A percentile compares a stretch with the other conserved stretches of the same genome.
These are phyloP conservation scores for Leucocoprinus sp. DNA, from an alignment of 768 basidiomycete genomes.

Conservation along the genomic window DNA sequence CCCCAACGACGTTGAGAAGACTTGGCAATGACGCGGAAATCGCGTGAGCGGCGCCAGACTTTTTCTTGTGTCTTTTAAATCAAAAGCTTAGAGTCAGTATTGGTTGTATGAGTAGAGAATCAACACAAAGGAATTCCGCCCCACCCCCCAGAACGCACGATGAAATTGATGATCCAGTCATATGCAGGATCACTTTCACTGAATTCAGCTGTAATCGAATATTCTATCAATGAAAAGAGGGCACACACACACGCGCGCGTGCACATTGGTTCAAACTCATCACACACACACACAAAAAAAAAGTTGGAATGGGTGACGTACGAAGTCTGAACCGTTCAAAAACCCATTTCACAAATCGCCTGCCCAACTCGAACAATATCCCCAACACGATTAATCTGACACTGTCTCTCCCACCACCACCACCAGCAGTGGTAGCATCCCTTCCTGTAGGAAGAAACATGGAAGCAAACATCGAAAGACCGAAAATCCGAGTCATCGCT, in stretches of 20 bases:
- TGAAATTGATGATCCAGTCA: conserved; percentile 39
- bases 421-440: too few relatives aligned
- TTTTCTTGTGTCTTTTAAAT: conserved; percentile 32
- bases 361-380: conserved; percentile 29
- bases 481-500: conserved; percentile 23
- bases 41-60: conserved; percentile 34
- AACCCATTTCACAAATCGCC: conserved; percentile 29
- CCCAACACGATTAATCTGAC: conserved; percentile 26
- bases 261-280: background rate
- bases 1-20: conserved; percentile 33
- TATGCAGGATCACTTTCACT: conserved; percentile 39
- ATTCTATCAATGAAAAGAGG: too few relatives aligned
- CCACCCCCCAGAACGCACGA: conserved; percentile 27
- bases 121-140: too few relatives aligned
- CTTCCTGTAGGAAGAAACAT: conserved; percentile 16
- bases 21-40: conserved; percentile 31
- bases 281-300: background rate
- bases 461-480: conserved; percentile 28
- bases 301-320: conserved; percentile 15
- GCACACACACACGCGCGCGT: too few relatives aligned
- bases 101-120: background rate
- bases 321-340: conserved; percentile 30
- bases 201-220: conserved; percentile 37
- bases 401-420: conserved; percentile 19
- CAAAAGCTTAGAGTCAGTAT: background rate